Base-by-base conservation (phyloP, 1,284 basidiomycete genomes). In the Pyrrhoderma noxium region DNA sequence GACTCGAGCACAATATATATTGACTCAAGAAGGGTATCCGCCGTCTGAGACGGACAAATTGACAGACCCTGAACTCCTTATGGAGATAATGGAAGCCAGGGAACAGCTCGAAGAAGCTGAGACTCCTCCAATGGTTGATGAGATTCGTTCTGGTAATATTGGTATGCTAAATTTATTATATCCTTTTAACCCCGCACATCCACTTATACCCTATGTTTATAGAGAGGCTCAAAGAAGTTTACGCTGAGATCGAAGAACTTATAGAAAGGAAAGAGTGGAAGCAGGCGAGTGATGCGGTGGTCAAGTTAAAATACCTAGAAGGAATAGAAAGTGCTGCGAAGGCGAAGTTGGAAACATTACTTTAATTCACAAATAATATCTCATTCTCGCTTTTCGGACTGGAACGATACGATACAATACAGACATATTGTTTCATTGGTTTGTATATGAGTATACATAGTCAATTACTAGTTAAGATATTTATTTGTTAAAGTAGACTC, bases 21-120 rank as follows among this genome's bases (percentile, higher is more conserved):
- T 95, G 11, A 68, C 74, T 23, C 71, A 72, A 47, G 77, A 89
- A 57, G 80, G 82, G 5, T 57, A 78, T 34, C 72, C 73, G 8
- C 71, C 83, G 25, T 71, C 71, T 2, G 93, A 95, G 67, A 72
- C 70, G n/a, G 93, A 96, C 58, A 77, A 81, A 48, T 64, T 88
- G 23, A 79, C 85, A 5, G 88, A 95, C 62, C 69, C 79, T 31
- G 76, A 72, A 44, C 77, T 96, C 45, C 75, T 96, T 54, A 75
- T 76, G 64, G 80, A 89, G 59, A 79, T 95, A 41, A 83, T 96
- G 77, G 85, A 91, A 59, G 76, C 75, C n/a, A 69, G 89, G 42
- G 92, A 95, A 67, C 73, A 74, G 39, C 74, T 97, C 22, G 90
- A 93, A 55, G 77, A 79, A 34, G 81, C 89, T 0, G 55, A 64